phyloP scores from a whole-genome alignment of 768 basidiomycete species.

The Trametopsis cervina region DNA sequence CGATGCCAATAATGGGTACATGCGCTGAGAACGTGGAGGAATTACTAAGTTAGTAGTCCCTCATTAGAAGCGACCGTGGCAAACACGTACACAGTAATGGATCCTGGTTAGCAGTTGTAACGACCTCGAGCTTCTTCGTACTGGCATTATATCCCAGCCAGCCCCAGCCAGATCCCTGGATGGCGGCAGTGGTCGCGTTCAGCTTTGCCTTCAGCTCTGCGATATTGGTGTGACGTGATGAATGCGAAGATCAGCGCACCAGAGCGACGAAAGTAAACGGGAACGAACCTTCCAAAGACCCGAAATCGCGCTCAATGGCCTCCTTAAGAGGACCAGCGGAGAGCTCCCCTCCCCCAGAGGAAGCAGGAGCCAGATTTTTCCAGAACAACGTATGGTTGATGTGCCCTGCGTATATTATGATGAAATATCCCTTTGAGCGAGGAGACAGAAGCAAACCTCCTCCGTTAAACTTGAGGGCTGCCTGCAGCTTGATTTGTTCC shows the following conservation, averaged over 20 bases:
- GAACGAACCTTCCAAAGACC: slow-evolving; percentile 57
- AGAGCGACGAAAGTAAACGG: not conserved
- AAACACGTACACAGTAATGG: slow-evolving; percentile 64
- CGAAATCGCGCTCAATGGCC: slow-evolving; percentile 77
- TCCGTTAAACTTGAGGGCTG: slow-evolving; percentile 97
- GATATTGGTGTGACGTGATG: not conserved
- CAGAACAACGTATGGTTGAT: slow-evolving; percentile 97
- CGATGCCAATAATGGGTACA: slow-evolving; percentile 88
- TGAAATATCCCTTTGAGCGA: not conserved
- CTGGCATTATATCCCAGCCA: slow-evolving; percentile 80
- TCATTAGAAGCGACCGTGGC: slow-evolving; percentile 27
- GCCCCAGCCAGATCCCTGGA: slow-evolving; percentile 98
- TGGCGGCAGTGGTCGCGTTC: slow-evolving; percentile 81
- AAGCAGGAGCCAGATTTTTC: slow-evolving; percentile 86
- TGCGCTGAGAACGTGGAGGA: slow-evolving; percentile 46
- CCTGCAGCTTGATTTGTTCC: slow-evolving; percentile 77
- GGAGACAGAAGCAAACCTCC: slow-evolving; percentile 47
- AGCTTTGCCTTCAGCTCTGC: slow-evolving; percentile 74
- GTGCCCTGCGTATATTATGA: slow-evolving; percentile 47
- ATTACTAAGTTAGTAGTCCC: slow-evolving; percentile 1
- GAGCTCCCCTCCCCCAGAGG: slow-evolving; percentile 57
- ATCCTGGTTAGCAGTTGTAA: slow-evolving; percentile 95
- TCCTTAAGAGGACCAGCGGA: slow-evolving; percentile 62
- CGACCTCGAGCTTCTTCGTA: slow-evolving; percentile 76
- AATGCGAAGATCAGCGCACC: slow-evolving; percentile 1